These are phyloP conservation scores for Colletotrichum viniferum DNA, from an alignment of 2,329 filamentous ascomycete genomes.

Conservation along the genomic window DNA sequence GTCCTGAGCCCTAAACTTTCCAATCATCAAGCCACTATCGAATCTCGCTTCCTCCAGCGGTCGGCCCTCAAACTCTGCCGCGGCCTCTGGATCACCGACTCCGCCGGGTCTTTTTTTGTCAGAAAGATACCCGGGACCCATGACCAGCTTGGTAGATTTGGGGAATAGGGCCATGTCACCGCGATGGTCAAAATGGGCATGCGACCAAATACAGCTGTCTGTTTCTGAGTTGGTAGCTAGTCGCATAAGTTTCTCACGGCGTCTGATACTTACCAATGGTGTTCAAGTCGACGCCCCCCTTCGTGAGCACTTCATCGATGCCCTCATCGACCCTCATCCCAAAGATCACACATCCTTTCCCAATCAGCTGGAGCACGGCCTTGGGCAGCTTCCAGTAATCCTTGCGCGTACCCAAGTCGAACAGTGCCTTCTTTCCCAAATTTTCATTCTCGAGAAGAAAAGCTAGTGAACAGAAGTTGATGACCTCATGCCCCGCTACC, in stretches of 20 bases:
- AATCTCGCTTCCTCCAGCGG: conserved; percentile 21
- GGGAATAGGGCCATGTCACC: conserved; percentile 30
- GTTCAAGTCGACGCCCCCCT: background rate
- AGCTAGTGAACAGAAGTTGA: conserved; percentile 22
- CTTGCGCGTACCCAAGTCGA: conserved; percentile 21
- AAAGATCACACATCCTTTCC: conserved; percentile 1
- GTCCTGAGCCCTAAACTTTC: conserved; percentile 42
- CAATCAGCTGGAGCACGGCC: background rate
- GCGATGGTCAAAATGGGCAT: conserved; percentile 32
- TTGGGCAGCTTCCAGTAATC: conserved; percentile 22
- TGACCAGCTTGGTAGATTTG: conserved; percentile 25
- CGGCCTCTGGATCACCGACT: background rate
- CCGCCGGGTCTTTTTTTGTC: background rate
- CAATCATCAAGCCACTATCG: conserved; percentile 26
- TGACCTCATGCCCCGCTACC: conserved; percentile 20
- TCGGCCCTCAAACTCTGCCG: conserved; percentile 21
- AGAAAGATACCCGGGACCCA: conserved; percentile 26
- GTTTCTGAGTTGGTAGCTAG: background rate
- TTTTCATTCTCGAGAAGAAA: conserved; percentile 22
- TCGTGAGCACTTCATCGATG: conserved; percentile 21
- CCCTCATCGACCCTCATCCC: conserved; percentile 14
- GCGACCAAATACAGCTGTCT: conserved; percentile 31
- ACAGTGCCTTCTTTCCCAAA: conserved; percentile 15
- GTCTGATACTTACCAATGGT: conserved; percentile 6
- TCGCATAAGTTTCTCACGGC: background rate